phyloP scores from a whole-genome alignment of 129 eudicot genomes.

The Flaveria sonorensis region DNA sequence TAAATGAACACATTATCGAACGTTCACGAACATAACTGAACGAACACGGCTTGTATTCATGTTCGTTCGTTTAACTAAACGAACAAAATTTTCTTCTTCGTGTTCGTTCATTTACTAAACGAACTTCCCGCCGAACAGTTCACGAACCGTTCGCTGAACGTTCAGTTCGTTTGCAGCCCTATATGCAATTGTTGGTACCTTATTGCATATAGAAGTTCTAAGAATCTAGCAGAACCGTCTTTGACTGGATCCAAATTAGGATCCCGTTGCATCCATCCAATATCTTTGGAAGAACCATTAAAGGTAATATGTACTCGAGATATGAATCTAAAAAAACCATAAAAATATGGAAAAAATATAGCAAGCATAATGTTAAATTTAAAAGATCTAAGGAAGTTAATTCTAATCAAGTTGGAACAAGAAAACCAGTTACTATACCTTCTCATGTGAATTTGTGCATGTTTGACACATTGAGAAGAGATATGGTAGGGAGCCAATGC shows the following conservation, averaged over 20 bases:
- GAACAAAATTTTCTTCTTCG: no score
- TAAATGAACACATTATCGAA: no score
- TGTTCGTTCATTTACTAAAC: no score
- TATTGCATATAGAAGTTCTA: conserved; percentile 61
- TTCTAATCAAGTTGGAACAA: conserved; percentile 6
- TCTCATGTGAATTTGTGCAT: conserved; percentile 38
- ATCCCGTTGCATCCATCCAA: conserved; percentile 88
- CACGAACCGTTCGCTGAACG: no score
- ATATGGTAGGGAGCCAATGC: conserved; percentile 64
- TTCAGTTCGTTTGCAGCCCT: no score
- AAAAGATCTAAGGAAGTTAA: neutral
- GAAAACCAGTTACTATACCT: conserved; percentile 46
- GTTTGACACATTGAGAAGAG: conserved; percentile 37
- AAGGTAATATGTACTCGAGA: conserved; percentile 69
- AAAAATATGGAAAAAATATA: neutral
- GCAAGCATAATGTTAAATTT: neutral
- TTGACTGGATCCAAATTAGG: conserved; percentile 79
- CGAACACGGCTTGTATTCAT: no score
- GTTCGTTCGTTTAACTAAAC: no score
- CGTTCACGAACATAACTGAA: no score
- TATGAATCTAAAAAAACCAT: conserved; percentile 41
- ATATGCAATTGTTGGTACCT: conserved; percentile 52
- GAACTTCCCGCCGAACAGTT: no score
- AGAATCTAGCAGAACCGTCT: conserved; percentile 91
- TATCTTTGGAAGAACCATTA: conserved; percentile 80